Evolutionary conservation across 2,329 filamentous ascomycete genomes (phyloP).

Genomic region (Fusarium coffeatum): DNA sequence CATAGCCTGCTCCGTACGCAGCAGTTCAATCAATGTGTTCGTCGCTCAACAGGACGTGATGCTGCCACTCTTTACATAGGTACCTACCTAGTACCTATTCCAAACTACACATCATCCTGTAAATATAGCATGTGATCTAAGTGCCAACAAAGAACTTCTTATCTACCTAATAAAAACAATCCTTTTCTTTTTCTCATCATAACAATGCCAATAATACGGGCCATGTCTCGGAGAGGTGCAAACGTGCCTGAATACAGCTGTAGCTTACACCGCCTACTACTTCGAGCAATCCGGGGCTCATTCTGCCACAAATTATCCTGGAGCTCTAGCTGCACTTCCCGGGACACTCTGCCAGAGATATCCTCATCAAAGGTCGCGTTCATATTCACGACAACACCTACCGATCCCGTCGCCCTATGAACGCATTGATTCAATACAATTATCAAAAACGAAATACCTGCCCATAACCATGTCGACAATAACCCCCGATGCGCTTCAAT

Average conservation of each 20-base stretch:
- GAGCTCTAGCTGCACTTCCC: conserved; percentile 24
- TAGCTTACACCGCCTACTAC: conserved; percentile 25
- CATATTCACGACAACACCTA: neutral
- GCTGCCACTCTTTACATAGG: neutral
- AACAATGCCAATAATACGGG: neutral
- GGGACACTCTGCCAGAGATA: conserved; percentile 14
- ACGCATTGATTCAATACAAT: neutral
- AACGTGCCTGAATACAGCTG: neutral
- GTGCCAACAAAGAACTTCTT: neutral
- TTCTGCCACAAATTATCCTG: conserved; percentile 35
- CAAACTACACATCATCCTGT: neutral
- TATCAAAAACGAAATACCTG: neutral
- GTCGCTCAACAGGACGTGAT: neutral
- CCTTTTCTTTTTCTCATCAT: too few relatives aligned
- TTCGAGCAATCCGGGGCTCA: neutral
- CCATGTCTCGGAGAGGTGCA: neutral
- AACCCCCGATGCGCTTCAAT: conserved; percentile 79
- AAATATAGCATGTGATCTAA: neutral
- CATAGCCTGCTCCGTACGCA: neutral
- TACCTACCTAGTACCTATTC: neutral
- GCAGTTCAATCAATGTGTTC: neutral
- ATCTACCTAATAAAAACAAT: neutral
- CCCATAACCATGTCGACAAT: conserved; percentile 79
- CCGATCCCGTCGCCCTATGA: neutral
- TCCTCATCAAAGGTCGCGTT: conserved; percentile 13